Conservation (phyloP, 139 green algal genomes). For the Edaphochlamys debaryana region DNA sequence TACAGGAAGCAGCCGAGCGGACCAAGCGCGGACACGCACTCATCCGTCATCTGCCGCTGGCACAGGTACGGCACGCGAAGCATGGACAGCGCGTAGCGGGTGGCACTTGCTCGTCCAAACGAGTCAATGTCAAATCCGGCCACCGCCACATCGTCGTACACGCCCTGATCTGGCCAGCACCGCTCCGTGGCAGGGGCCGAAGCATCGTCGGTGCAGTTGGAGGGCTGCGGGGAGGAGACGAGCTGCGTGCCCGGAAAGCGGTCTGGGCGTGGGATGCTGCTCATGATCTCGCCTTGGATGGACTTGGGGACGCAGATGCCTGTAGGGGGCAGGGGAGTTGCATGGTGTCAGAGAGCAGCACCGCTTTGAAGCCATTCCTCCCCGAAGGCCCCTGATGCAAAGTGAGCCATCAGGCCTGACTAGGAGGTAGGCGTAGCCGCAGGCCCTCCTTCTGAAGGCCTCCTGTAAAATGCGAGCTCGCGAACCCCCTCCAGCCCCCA, state of each 20-base stretch:
- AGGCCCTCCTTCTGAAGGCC: neutral
- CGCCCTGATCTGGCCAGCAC: conserved; percentile 32
- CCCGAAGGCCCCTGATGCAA: too few relatives aligned
- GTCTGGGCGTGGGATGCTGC: neutral
- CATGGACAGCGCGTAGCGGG: too few relatives aligned
- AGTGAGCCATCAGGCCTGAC: too few relatives aligned
- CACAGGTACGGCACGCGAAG: conserved; percentile 13
- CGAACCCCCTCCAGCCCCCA: neutral
- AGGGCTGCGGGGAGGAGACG: neutral
- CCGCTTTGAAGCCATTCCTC: neutral
- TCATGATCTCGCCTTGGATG: conserved; percentile 28
- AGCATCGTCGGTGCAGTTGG: neutral
- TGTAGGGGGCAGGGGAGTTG: neutral
- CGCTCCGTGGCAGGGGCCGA: neutral
- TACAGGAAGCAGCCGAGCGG: conserved; percentile 31
- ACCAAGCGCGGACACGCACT: conserved; percentile 1
- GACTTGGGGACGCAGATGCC: conserved; percentile 22
- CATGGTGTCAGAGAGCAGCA: neutral
- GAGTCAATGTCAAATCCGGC: conserved; percentile 13
- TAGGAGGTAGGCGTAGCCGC: neutral
- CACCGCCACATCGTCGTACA: conserved; percentile 27
- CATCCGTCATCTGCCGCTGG: conserved; percentile 10
- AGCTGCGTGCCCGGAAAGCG: conserved; percentile 7
- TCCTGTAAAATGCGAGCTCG: neutral
- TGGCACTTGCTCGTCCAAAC: conserved; percentile 13